Evolutionary conservation across 768 basidiomycete species (phyloP).

Genomic region (Boletus vinaceobasis): DNA sequence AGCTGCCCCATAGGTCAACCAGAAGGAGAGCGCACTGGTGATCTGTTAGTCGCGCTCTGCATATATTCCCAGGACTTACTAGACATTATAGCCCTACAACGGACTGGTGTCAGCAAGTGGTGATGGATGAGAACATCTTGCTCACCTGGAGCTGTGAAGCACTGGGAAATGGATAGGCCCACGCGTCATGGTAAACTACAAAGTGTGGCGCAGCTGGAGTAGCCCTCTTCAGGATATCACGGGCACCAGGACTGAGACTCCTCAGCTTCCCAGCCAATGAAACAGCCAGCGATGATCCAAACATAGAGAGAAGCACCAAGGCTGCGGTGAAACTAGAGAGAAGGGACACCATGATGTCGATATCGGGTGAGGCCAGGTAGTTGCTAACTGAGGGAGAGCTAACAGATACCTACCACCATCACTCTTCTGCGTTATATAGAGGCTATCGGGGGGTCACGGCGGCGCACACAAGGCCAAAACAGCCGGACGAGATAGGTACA

Average conservation of each 20-base stretch:
- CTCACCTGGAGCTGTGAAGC: conserved; percentile 40
- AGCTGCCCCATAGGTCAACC: conserved; percentile 36
- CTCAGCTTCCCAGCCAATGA: not conserved
- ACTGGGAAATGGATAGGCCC: too few relatives aligned
- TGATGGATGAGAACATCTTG: not conserved
- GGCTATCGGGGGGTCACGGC: too few relatives aligned
- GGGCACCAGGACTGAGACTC: not conserved
- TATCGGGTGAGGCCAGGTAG: not conserved
- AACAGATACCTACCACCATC: not conserved
- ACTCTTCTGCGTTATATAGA: too few relatives aligned
- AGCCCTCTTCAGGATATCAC: not conserved
- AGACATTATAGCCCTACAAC: conserved; percentile 33
- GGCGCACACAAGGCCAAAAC: conserved; percentile 13
- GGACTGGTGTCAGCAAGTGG: not conserved
- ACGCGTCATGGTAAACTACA: not conserved
- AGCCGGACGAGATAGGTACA: too few relatives aligned
- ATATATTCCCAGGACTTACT: conserved; percentile 14
- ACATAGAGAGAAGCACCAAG: not conserved
- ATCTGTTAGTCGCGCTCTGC: not conserved
- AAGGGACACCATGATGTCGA: not conserved
- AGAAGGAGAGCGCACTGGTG: conserved; percentile 39
- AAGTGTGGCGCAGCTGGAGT: not conserved
- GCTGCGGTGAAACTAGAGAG: not conserved
- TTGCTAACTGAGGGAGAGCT: not conserved
- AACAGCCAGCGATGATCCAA: not conserved